Evolutionary conservation across 2,329 filamentous ascomycete genomes (phyloP).

Genomic region (Hypoxylon sp.): DNA sequence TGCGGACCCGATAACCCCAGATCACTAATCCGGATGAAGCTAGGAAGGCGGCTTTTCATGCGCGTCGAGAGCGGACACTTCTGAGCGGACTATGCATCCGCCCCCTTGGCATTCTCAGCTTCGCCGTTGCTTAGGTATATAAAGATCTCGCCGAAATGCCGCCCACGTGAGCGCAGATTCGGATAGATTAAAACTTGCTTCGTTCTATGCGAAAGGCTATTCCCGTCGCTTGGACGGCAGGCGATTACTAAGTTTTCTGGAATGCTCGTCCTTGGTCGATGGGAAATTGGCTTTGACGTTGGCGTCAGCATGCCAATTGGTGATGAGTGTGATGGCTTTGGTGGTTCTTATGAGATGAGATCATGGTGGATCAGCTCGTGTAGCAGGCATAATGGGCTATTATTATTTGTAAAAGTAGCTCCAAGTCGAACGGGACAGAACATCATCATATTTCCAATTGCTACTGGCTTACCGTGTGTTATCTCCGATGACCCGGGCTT

Average conservation of each 20-base stretch:
- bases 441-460: too few species aligned
- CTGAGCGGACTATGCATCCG: slow-evolving; percentile 7
- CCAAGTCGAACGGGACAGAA: too few species aligned
- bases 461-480: too few species aligned
- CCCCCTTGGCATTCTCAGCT: slow-evolving; percentile 5
- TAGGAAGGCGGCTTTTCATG: neutral
- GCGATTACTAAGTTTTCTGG: neutral
- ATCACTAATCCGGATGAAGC: neutral
- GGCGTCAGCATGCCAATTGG: too few species aligned
- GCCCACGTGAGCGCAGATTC: slow-evolving; percentile 29
- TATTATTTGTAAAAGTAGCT: too few species aligned
- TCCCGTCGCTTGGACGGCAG: neutral
- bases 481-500: neutral
- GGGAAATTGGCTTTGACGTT: neutral
- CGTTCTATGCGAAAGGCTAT: neutral
- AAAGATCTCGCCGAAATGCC: neutral
- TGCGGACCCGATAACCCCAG: slow-evolving; percentile 1
- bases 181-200: neutral
- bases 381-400: too few species aligned
- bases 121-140: slow-evolving; percentile 19
- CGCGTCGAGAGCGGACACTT: neutral
- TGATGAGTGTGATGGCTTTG: too few species aligned
- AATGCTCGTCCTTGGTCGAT: neutral
- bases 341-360: neutral
- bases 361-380: neutral